A percentile compares a stretch with the other conserved stretches of the same genome.
Evolutionary conservation across 768 basidiomycete species (phyloP).

Genomic region (Amanita rubescens): DNA sequence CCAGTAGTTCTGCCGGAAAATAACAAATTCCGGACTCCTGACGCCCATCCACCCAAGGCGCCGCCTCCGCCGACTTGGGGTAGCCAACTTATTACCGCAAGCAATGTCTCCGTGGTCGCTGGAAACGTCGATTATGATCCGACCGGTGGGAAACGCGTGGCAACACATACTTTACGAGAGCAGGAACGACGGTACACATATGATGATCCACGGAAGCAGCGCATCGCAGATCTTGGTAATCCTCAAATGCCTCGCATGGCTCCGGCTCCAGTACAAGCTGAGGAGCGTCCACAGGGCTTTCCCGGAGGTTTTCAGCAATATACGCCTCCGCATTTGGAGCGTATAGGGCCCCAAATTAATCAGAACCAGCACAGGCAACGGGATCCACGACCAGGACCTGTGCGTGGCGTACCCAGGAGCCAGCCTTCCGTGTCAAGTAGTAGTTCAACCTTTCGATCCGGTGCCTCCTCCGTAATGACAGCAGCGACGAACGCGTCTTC

Average conservation of each 20-base stretch:
- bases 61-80: neutral
- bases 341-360: neutral
- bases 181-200: neutral
- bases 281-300: neutral
- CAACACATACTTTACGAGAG: neutral
- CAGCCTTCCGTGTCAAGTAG: neutral
- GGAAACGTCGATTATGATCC: neutral
- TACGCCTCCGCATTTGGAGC: neutral
- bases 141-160: neutral
- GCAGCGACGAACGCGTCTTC: neutral
- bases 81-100: neutral
- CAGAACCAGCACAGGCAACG: neutral
- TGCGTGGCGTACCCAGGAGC: neutral
- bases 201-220: neutral
- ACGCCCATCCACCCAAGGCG: neutral
- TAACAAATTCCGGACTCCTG: neutral
- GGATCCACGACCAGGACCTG: neutral
- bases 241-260: neutral
- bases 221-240: neutral
- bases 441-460: neutral
- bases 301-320: neutral
- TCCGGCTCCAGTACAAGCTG: too few species aligned
- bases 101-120: neutral
- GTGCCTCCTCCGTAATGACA: neutral
- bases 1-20: neutral